Base-by-base conservation (phyloP, 2,329 filamentous ascomycete genomes). In the Diatrype stigma region DNA sequence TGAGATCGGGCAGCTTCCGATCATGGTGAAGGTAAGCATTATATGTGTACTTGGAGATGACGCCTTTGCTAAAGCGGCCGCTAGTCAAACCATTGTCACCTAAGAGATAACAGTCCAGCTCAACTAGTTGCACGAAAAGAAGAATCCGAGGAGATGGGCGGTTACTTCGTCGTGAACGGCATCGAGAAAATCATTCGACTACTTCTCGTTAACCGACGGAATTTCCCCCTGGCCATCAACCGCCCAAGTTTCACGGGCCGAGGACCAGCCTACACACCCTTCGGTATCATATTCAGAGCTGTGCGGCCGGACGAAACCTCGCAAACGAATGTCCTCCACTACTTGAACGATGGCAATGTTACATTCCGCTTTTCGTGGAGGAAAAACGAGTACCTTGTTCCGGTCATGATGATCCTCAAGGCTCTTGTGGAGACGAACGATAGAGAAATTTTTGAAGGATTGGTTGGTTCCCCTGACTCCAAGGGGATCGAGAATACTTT, bases 341-440 rank as follows among this genome's bases (percentile, higher is more conserved):
- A 97, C 70, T 81, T 99, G 51, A 90, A 81, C 62, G 94, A 99
- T 67, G 94, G 94, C 57, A 97, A 96, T 69, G 86, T 97, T 62
- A 97, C 90, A 0, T 96, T 99, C 72, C 82, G 94, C 51, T 99
- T 99, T 71, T 96, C 93, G 6, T 99, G 93, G 93, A 82, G 92
- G 60, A 99, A 99, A 73, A 90, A 91, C 60, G 94, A 99, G 70
- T 99, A 90, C 65, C 82, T 99, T n/a, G 82, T 99, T 2, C 94
- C 94, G 1, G 89, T 91, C 54, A 86, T 96, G 80, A 97, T 99
- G 93, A 85, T 99, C 32, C 73, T 99, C 57, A 99, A 97, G 74
- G 93, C 94, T 1, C 76, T 99, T 46, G 82, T 94, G 2, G 93
- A 99, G 69, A 99, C 94, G 16, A 99, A 96, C 67, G 94, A 99